These are phyloP conservation scores for Curvularia verruculosa DNA, from an alignment of 2,329 filamentous ascomycete species.

Conservation along the genomic window DNA sequence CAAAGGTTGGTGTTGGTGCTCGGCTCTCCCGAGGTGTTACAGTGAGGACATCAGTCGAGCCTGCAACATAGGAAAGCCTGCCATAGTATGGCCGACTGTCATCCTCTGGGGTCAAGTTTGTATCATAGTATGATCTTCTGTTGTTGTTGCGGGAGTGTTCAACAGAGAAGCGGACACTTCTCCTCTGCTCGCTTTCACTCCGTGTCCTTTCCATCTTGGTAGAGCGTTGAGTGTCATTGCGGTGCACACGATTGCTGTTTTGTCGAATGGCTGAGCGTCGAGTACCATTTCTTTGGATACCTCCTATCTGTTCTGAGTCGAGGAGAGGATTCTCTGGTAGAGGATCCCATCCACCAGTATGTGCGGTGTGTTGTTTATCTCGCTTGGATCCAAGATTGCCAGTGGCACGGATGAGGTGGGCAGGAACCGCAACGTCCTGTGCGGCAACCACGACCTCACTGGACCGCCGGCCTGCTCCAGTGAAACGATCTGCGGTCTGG, in stretches of 20 bases:
- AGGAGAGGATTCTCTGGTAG: constrained; percentile 18
- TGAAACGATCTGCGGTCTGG: neutral
- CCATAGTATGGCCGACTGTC: neutral
- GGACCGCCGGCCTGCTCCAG: constrained; percentile 6
- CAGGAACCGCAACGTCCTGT: constrained; percentile 30
- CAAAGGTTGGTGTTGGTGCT: constrained; percentile 6
- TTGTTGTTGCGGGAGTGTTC: neutral
- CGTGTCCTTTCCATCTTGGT: constrained; percentile 11
- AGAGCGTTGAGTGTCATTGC: constrained; percentile 12
- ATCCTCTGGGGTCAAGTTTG: constrained; percentile 2
- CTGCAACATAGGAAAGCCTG: constrained; percentile 9
- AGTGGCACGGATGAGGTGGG: constrained; percentile 28
- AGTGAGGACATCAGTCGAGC: constrained; percentile 7
- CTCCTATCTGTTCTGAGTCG: constrained; percentile 15
- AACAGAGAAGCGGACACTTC: constrained; percentile 7
- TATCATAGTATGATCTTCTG: constrained; percentile 4
- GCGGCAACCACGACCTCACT: constrained; percentile 11
- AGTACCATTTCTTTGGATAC: constrained; percentile 13
- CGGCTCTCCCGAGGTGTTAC: constrained; percentile 12
- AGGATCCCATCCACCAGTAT: constrained; percentile 22
- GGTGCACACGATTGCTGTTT: constrained; percentile 9
- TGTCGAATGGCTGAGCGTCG: constrained; percentile 15
- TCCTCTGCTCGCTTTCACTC: constrained; percentile 9
- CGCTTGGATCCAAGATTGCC: constrained; percentile 24
- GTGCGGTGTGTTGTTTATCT: constrained; percentile 15